A percentile compares a stretch with the other conserved stretches of the same genome.
phyloP scores from a whole-genome alignment of 1,139 yeast genomes.

The Suhomyces kunorum region DNA sequence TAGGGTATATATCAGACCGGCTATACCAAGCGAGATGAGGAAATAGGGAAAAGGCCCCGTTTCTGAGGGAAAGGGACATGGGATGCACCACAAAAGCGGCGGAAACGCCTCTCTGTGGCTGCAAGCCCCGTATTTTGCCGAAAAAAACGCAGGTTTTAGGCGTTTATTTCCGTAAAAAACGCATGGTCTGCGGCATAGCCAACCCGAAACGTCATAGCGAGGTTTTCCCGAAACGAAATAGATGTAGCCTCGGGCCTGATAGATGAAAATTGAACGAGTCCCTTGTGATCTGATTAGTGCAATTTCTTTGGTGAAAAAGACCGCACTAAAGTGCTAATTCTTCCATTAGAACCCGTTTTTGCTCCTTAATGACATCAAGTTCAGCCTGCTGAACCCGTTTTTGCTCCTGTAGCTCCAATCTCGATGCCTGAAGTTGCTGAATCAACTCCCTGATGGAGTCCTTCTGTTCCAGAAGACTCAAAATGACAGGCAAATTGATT shows the following conservation, averaged over 20 bases:
- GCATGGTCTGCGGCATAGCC: too few species aligned
- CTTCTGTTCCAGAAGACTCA: constrained; percentile 12
- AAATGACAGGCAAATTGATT: background rate
- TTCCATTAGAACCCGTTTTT: background rate
- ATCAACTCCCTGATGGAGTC: constrained; percentile 5
- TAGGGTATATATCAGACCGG: constrained; percentile 2
- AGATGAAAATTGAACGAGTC: too few species aligned
- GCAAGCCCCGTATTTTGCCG: too few species aligned
- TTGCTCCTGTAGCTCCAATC: constrained; percentile 4
- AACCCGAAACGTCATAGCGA: too few species aligned
- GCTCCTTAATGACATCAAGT: constrained; percentile 3
- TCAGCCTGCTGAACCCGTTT: constrained; percentile 9
- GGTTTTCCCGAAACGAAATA: background rate
- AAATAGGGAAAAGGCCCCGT: too few species aligned
- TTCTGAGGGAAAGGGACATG: too few species aligned
- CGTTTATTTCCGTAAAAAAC: too few species aligned
- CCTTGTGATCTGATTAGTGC: too few species aligned
- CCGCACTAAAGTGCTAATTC: background rate
- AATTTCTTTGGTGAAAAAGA: too few species aligned
- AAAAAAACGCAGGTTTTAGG: too few species aligned
- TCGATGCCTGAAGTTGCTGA: constrained; percentile 2
- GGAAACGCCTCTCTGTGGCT: too few species aligned
- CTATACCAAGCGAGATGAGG: background rate
- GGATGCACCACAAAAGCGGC: too few species aligned
- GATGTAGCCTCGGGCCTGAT: background rate